Evolutionary conservation across 2,329 filamentous ascomycete species (phyloP).

Genomic region (Aspergillus viridinutans): DNA sequence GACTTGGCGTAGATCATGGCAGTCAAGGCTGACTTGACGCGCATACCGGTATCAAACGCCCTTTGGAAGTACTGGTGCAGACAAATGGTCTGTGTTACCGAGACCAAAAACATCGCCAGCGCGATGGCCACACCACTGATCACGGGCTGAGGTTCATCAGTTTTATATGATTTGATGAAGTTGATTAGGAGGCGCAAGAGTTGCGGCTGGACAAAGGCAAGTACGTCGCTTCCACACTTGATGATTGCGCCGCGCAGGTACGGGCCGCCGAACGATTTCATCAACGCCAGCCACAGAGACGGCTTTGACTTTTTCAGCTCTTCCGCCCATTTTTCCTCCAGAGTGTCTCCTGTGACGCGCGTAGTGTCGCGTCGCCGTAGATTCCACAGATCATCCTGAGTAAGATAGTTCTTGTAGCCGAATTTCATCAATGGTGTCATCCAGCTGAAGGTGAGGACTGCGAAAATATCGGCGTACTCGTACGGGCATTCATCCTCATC

Average conservation of each 20-base stretch:
- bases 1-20: constrained; percentile 92
- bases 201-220: constrained; percentile 89
- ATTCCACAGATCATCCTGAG: constrained; percentile 94
- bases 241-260: constrained; percentile 79
- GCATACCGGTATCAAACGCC: constrained; percentile 93
- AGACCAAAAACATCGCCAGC: constrained; percentile 85
- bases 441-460: constrained; percentile 90
- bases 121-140: constrained; percentile 84
- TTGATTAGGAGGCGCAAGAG: constrained; percentile 76
- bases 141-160: constrained; percentile 65
- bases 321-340: constrained; percentile 71
- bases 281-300: constrained; percentile 81
- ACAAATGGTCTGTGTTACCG: constrained; percentile 78
- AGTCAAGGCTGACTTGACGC: constrained; percentile 85
- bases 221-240: constrained; percentile 80
- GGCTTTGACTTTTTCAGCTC: constrained; percentile 72
- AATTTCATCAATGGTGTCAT: constrained; percentile 98
- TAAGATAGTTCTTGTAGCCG: constrained; percentile 87
- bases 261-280: constrained; percentile 77
- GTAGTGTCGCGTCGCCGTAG: constrained; percentile 77
- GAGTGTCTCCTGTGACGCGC: constrained; percentile 62
- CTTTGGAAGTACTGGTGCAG: constrained; percentile 98
- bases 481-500: constrained; percentile 65
- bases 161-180: constrained; percentile 74
- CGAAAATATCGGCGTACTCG: constrained; percentile 93